Conservation (phyloP, 345 rosid species). For the Hibiscus mutabilis region DNA sequence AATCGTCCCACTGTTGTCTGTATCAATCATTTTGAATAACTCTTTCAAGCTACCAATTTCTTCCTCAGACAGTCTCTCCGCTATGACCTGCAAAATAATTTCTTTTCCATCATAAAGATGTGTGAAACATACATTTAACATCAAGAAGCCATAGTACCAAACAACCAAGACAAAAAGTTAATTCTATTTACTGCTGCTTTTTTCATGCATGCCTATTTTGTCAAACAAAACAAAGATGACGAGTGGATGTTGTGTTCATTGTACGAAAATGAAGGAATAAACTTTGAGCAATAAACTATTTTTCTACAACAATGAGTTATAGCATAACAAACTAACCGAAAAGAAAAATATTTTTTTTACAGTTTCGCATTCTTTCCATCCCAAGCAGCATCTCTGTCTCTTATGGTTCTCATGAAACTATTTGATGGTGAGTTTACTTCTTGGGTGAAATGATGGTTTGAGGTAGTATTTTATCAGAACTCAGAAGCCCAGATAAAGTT, state of each 20-base stretch:
- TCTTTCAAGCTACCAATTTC: constrained; percentile 95
- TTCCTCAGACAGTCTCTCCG: constrained; percentile 96
- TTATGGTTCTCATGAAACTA: background rate
- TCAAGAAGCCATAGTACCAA: background rate
- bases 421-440: background rate
- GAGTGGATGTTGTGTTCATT: background rate
- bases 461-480: background rate
- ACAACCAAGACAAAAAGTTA: background rate
- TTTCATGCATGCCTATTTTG: background rate
- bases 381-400: too few species aligned
- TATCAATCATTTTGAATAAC: constrained; percentile 88
- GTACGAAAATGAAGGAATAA: background rate
- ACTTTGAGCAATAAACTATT: background rate
- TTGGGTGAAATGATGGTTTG: background rate
- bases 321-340: background rate
- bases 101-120: constrained; percentile 6
- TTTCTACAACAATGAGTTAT: background rate
- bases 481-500: background rate
- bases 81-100: constrained; percentile 61
- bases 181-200: background rate
- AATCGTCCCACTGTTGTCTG: constrained; percentile 88
- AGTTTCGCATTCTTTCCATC: background rate
- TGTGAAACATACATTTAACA: background rate
- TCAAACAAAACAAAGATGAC: background rate
- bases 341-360: background rate